Conservation (phyloP, 2,329 filamentous ascomycete species). For the Talaromyces sp. region DNA sequence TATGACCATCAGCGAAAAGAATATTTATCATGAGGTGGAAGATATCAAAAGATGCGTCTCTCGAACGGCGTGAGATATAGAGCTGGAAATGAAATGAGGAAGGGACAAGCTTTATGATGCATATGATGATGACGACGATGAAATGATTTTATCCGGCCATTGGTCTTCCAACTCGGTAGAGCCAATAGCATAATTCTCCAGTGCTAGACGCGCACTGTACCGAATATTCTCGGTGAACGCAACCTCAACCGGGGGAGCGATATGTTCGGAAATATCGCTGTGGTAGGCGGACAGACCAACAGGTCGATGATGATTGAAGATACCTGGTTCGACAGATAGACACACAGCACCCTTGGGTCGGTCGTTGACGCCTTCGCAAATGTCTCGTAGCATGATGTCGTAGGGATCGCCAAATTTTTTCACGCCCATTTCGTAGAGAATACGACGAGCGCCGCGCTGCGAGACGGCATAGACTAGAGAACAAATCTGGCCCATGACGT, state of each 20-base stretch:
- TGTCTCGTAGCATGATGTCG: conserved; percentile 50
- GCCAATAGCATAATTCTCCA: conserved; percentile 17
- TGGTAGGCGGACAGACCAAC: conserved; percentile 19
- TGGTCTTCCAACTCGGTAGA: conserved; percentile 18
- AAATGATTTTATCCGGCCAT: conserved; percentile 17
- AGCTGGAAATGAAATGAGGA: background rate
- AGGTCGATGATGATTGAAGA: conserved; percentile 24
- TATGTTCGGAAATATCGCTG: conserved; percentile 23
- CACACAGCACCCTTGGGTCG: conserved; percentile 25
- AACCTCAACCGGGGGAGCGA: conserved; percentile 16
- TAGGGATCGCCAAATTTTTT: conserved; percentile 31
- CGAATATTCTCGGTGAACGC: conserved; percentile 22
- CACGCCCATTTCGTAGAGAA: conserved; percentile 34
- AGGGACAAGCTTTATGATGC: background rate
- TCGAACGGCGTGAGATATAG: background rate
- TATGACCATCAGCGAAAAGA: background rate
- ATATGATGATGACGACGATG: conserved; percentile 10
- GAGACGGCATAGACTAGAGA: conserved; percentile 43
- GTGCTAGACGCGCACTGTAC: conserved; percentile 19
- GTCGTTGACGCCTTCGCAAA: conserved; percentile 44
- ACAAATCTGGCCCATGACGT: conserved; percentile 35
- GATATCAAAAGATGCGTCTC: background rate
- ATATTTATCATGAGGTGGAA: background rate
- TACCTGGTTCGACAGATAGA: conserved; percentile 24
- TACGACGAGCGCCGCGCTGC: conserved; percentile 37